A percentile compares a stretch with the other conserved stretches of the same genome.
Conservation (phyloP, 805 yeast species). For the Maudiozyma pseudohumilis region DNA sequence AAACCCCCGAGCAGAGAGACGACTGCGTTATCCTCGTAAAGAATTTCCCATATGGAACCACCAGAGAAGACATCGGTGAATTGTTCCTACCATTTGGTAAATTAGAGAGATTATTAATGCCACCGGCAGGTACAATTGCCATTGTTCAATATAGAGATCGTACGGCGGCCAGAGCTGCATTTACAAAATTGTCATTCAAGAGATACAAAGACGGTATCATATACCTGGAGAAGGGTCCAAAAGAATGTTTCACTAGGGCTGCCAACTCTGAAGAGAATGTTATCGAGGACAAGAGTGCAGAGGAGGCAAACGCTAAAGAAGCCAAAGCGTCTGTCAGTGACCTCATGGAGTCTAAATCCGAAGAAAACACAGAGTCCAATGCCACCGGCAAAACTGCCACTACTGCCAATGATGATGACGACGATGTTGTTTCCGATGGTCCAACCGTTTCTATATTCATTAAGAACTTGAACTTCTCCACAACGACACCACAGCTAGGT, state of each 20-base stretch:
- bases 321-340: conserved; percentile 20
- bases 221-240: conserved; percentile 91
- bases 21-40: conserved; percentile 76
- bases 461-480: conserved; percentile 82
- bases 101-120: conserved; percentile 73
- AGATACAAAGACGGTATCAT: conserved; percentile 79
- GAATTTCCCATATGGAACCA: conserved; percentile 85
- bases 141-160: conserved; percentile 79
- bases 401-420: conserved; percentile 33
- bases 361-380: neutral
- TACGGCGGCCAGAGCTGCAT: conserved; percentile 82
- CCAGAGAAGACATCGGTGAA: conserved; percentile 69
- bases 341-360: conserved; percentile 29
- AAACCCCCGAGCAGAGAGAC: conserved; percentile 46
- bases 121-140: conserved; percentile 94
- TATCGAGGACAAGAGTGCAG: conserved; percentile 18
- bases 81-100: conserved; percentile 75
- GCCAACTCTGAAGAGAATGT: conserved; percentile 36
- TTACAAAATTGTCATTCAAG: conserved; percentile 76
- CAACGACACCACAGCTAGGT: conserved; percentile 49
- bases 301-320: conserved; percentile 29
- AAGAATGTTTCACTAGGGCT: conserved; percentile 58
- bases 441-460: conserved; percentile 84
- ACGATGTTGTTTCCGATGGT: conserved; percentile 39
- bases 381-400: conserved; percentile 31